Conservation (phyloP, 768 basidiomycete species). For the Jaapia argillacea region DNA sequence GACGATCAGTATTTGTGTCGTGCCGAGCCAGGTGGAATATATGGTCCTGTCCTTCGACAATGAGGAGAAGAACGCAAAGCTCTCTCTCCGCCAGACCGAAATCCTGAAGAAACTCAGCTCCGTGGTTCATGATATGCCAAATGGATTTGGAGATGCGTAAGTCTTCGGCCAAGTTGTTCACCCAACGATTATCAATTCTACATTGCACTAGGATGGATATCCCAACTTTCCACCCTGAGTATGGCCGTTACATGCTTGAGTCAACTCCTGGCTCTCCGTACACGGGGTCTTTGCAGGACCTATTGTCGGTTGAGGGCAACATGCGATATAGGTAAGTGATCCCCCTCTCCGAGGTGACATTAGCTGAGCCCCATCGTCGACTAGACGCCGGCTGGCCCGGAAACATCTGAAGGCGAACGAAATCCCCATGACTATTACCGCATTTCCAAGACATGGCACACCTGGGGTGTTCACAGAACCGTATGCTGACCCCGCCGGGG, state of each 20-base stretch:
- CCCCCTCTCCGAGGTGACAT: slow-evolving; percentile 1
- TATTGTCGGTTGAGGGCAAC: slow-evolving; percentile 84
- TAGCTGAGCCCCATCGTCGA: not conserved
- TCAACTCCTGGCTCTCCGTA: slow-evolving; percentile 96
- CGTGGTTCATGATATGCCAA: slow-evolving; percentile 57
- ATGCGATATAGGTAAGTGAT: slow-evolving; percentile 77
- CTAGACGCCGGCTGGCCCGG: slow-evolving; percentile 75
- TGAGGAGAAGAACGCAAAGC: slow-evolving; percentile 64
- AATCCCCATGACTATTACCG: slow-evolving; percentile 86
- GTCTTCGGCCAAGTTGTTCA: slow-evolving; percentile 18
- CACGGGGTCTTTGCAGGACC: slow-evolving; percentile 75
- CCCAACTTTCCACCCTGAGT: slow-evolving; percentile 95
- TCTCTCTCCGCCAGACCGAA: slow-evolving; percentile 93
- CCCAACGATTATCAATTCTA: not conserved
- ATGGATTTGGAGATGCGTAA: slow-evolving; percentile 50
- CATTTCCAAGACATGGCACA: slow-evolving; percentile 88
- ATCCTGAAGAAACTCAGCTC: slow-evolving; percentile 72
- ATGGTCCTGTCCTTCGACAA: slow-evolving; percentile 87
- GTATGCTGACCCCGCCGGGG: slow-evolving; percentile 60
- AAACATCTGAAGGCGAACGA: slow-evolving; percentile 79
- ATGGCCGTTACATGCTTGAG: slow-evolving; percentile 98
- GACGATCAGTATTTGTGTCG: slow-evolving; percentile 8
- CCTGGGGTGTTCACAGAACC: slow-evolving; percentile 92
- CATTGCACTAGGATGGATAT: slow-evolving; percentile 1
- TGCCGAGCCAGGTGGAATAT: slow-evolving; percentile 71